phyloP scores from a whole-genome alignment of 192 early-diverging fungal species.

The Geranomyces michiganensis region DNA sequence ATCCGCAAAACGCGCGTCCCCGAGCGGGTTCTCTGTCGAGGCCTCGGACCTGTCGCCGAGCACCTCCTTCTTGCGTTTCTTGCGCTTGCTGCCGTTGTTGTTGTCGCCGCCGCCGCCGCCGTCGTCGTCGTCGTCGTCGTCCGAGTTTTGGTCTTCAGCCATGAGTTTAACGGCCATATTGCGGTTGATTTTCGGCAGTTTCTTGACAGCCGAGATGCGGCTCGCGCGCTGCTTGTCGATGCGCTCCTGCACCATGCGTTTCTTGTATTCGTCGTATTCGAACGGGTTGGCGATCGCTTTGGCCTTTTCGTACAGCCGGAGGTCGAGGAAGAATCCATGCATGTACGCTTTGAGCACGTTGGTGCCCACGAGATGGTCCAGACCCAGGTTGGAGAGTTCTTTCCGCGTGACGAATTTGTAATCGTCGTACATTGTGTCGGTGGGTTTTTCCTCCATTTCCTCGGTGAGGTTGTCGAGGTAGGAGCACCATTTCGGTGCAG shows the following conservation, averaged over 20 bases:
- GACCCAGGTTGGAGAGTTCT: conserved; percentile 79
- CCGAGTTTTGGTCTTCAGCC: conserved; percentile 48
- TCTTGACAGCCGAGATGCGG: conserved; percentile 84
- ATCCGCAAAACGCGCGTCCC: conserved; percentile 83
- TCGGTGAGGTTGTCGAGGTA: conserved; percentile 96
- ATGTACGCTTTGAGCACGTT: conserved; percentile 94
- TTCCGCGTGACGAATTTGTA: conserved; percentile 97
- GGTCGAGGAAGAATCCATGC: conserved; percentile 98
- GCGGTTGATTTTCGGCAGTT: conserved; percentile 92
- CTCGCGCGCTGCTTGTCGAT: conserved; percentile 82
- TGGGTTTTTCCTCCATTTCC: conserved; percentile 83
- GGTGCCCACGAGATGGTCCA: conserved; percentile 92
- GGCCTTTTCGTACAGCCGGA: conserved; percentile 93
- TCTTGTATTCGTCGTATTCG: conserved; percentile 89
- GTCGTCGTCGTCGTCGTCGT: conserved; percentile 42
- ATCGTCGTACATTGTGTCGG: conserved; percentile 86
- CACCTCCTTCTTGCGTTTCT: conserved; percentile 44
- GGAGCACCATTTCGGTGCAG: conserved; percentile 88
- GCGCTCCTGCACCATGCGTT: conserved; percentile 76
- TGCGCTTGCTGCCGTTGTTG: conserved; percentile 23
- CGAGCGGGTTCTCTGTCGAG: conserved; percentile 56
- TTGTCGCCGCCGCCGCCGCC: conserved; percentile 52
- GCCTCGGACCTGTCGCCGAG: background rate
- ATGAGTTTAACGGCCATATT: conserved; percentile 77
- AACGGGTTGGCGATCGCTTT: conserved; percentile 96